Percentiles rank a stretch among this genome's conserved stretches.
Evolutionary conservation across 2,329 filamentous ascomycete genomes (phyloP).

Genomic region (Trichophaea hybrida): DNA sequence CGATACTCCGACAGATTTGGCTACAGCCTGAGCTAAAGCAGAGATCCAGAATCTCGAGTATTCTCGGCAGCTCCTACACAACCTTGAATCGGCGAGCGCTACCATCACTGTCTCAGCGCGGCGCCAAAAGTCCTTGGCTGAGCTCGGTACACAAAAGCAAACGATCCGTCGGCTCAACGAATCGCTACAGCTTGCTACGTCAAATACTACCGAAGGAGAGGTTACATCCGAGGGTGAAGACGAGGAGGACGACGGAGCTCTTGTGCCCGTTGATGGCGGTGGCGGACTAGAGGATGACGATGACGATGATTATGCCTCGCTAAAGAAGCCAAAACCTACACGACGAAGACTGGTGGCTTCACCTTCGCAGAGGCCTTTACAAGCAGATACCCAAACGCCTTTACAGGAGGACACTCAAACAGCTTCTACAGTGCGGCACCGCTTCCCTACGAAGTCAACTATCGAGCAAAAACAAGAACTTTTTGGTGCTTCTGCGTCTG

Average conservation of each 20-base stretch:
- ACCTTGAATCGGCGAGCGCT: constrained; percentile 11
- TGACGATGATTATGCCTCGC: not conserved
- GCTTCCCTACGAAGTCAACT: not conserved
- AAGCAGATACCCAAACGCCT: not conserved
- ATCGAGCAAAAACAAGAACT: not conserved
- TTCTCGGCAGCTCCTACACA: constrained; percentile 21
- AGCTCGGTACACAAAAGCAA: constrained; percentile 14
- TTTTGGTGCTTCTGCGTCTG: not conserved
- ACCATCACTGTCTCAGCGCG: constrained; percentile 6
- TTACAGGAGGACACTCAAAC: not conserved
- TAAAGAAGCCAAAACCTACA: not conserved
- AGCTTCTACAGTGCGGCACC: not conserved
- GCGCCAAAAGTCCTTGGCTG: constrained; percentile 14
- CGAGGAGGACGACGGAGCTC: not conserved
- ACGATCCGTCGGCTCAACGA: constrained; percentile 19
- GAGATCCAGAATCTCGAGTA: constrained; percentile 21
- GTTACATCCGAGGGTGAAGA: constrained; percentile 1
- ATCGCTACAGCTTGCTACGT: constrained; percentile 5
- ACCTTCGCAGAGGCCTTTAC: not conserved
- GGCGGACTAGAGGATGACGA: not conserved
- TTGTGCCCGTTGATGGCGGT: not conserved
- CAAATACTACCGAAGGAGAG: not conserved
- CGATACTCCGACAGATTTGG: not conserved
- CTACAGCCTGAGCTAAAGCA: too few species aligned
- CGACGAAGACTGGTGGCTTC: not conserved